These are phyloP conservation scores for Nannizzia gypsea DNA, from an alignment of 2,329 filamentous ascomycete species.

Conservation along the genomic window DNA sequence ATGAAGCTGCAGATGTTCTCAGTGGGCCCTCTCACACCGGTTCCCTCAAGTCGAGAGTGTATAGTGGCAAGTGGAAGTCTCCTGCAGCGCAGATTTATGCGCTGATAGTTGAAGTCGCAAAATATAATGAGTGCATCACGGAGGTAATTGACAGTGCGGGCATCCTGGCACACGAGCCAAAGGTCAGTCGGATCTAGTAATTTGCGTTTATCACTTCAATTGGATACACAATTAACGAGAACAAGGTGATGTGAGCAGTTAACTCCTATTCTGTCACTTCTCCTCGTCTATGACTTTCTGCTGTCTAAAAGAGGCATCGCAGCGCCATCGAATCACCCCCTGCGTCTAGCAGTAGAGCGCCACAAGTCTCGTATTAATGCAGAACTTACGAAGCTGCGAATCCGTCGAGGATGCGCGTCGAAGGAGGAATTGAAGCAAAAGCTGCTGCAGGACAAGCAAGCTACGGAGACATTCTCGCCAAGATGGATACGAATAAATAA, in stretches of 20 bases:
- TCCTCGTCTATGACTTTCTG: conserved; percentile 77
- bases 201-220: neutral
- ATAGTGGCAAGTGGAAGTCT: conserved; percentile 64
- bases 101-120: conserved; percentile 70
- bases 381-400: conserved; percentile 68
- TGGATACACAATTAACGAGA: neutral
- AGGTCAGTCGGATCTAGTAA: conserved; percentile 45
- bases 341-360: conserved; percentile 61
- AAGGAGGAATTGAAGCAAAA: conserved; percentile 48
- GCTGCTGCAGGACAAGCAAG: conserved; percentile 28
- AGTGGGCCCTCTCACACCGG: conserved; percentile 48
- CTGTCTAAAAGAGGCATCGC: conserved; percentile 72
- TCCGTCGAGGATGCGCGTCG: conserved; percentile 58
- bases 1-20: conserved; percentile 72
- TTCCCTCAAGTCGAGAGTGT: conserved; percentile 78
- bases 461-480: conserved; percentile 45
- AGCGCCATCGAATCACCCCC: conserved; percentile 64
- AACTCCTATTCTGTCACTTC: conserved; percentile 63
- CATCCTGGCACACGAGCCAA: conserved; percentile 67
- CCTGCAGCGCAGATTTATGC: conserved; percentile 75
- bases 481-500: conserved; percentile 87
- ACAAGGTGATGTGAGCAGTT: conserved; percentile 43
- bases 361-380: conserved; percentile 72
- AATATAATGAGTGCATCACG: conserved; percentile 78
- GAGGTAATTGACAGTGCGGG: conserved; percentile 78